Evolutionary conservation across 1,284 basidiomycete species (phyloP).

Genomic region (Sanghuangporus baumii): DNA sequence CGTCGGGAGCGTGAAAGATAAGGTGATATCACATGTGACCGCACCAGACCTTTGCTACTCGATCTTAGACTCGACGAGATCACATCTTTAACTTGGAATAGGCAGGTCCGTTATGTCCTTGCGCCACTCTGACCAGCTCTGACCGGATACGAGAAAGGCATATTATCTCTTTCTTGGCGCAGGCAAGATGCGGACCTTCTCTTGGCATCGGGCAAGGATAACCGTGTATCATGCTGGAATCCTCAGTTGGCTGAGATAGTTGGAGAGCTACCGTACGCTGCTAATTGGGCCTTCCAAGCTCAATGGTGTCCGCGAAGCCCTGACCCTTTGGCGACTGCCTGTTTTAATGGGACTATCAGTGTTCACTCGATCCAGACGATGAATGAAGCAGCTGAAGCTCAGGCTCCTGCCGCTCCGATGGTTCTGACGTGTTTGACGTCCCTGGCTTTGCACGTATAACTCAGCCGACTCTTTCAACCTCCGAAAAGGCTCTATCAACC

Average conservation of each 20-base stretch:
- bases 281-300: constrained; percentile 98
- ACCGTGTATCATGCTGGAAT: constrained; percentile 95
- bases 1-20: too few species aligned
- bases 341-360: constrained; percentile 76
- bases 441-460: constrained; percentile 51
- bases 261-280: constrained; percentile 88
- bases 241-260: constrained; percentile 89
- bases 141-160: constrained; percentile 92
- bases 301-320: constrained; percentile 97
- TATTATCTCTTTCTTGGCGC: constrained; percentile 95
- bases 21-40: too few species aligned
- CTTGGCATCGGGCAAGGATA: constrained; percentile 95
- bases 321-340: constrained; percentile 81
- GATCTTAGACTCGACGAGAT: constrained; percentile 93
- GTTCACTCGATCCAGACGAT: constrained; percentile 91
- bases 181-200: constrained; percentile 91
- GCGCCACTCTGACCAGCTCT: too few species aligned
- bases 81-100: constrained; percentile 94
- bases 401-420: constrained; percentile 45
- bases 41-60: constrained; percentile 42
- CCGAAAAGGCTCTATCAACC: constrained; percentile 96
- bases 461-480: constrained; percentile 69
- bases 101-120: constrained; percentile 90
- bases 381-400: constrained; percentile 46
- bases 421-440: constrained; percentile 74